A percentile compares a stretch with the other conserved stretches of the same genome.
Evolutionary conservation across 139 green algal species (phyloP).

Genomic region (Mychonastes homosphaera): DNA sequence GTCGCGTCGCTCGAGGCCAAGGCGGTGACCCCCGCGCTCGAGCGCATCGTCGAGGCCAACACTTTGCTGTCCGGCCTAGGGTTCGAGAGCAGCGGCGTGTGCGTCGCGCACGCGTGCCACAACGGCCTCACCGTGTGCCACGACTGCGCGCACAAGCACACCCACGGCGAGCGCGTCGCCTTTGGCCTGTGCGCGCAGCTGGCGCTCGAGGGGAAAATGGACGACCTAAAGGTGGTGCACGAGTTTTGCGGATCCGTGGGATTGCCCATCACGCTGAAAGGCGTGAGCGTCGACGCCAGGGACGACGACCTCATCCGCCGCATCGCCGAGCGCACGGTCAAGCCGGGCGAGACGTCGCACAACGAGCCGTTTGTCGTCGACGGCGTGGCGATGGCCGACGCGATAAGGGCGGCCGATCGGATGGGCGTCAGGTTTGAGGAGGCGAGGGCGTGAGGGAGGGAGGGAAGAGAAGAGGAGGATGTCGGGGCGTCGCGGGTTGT

Average conservation of each 20-base stretch:
- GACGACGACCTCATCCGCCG: constrained; percentile 6
- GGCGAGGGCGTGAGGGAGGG: too few species aligned
- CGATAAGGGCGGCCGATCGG: too few species aligned
- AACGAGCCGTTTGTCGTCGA: constrained; percentile 18
- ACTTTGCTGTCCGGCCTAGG: constrained; percentile 23
- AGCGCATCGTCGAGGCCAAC: constrained; percentile 23
- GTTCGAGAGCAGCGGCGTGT: constrained; percentile 19
- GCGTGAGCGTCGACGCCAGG: constrained; percentile 8
- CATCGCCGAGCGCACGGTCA: constrained; percentile 2
- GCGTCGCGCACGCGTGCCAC: constrained; percentile 18
- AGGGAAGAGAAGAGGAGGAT: too few species aligned
- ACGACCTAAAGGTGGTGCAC: constrained; percentile 6
- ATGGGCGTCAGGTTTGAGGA: too few species aligned
- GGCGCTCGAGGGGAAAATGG: constrained; percentile 14
- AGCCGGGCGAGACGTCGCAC: constrained; percentile 8
- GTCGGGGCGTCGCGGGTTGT: too few species aligned
- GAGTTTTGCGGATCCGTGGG: constrained; percentile 6
- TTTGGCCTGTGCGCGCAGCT: constrained; percentile 19
- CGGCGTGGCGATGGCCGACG: too few species aligned
- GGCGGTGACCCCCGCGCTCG: constrained; percentile 19
- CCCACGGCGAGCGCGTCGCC: constrained; percentile 17
- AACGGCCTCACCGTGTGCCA: constrained; percentile 20
- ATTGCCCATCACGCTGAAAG: constrained; percentile 9
- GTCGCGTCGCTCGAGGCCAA: constrained; percentile 1
- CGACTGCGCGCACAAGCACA: constrained; percentile 4